phyloP scores from a whole-genome alignment of 345 rosid species.

The Laguncularia racemosa region DNA sequence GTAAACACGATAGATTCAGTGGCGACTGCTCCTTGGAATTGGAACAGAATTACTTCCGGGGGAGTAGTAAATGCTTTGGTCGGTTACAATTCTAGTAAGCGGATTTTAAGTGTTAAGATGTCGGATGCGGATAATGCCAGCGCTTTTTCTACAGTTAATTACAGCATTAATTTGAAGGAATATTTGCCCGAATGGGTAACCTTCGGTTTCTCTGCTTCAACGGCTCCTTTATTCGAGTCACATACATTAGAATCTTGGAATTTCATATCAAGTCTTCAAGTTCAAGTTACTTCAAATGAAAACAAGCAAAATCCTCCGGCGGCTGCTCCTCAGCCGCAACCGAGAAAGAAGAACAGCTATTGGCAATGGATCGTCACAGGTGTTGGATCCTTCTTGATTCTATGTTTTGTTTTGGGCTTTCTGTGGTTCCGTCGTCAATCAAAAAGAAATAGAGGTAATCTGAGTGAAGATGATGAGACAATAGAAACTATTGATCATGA shows the following conservation, averaged over 20 bases:
- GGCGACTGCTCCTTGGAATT: neutral
- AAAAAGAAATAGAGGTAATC: too few relatives aligned
- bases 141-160: neutral
- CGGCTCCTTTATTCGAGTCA: neutral
- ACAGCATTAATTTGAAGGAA: neutral
- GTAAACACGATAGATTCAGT: slow-evolving; percentile 1
- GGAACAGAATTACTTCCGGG: neutral
- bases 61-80: neutral
- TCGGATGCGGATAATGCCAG: neutral
- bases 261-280: slow-evolving; percentile 2
- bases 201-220: slow-evolving; percentile 6
- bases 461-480: too few relatives aligned
- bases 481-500: neutral
- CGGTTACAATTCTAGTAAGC: neutral
- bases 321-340: too few relatives aligned
- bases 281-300: neutral
- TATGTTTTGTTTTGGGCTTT: too few relatives aligned
- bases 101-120: neutral
- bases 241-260: slow-evolving; percentile 3
- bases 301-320: too few relatives aligned
- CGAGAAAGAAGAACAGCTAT: too few relatives aligned
- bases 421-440: too few relatives aligned
- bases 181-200: slow-evolving; percentile 1
- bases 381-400: too few relatives aligned
- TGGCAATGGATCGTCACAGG: too few relatives aligned